These are phyloP conservation scores for Ophiostoma sp. DNA, from an alignment of 2,329 filamentous ascomycete genomes.

Conservation along the genomic window DNA sequence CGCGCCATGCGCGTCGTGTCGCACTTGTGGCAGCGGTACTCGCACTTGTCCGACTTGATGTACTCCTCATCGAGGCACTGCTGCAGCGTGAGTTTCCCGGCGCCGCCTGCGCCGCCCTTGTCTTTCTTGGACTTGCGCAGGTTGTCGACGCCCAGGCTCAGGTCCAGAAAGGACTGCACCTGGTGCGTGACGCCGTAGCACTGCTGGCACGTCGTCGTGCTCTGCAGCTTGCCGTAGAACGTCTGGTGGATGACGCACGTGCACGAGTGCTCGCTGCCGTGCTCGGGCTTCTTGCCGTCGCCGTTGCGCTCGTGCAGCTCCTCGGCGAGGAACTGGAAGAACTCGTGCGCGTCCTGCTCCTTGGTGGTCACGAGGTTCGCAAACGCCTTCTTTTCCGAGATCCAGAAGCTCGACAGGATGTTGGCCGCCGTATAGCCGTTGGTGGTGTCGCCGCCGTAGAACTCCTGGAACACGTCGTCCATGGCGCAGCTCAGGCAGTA, in stretches of 20 bases:
- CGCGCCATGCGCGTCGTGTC: constrained; percentile 70
- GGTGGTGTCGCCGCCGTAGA: constrained; percentile 67
- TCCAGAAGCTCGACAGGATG: constrained; percentile 85
- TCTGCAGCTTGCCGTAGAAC: constrained; percentile 87
- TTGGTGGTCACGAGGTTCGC: constrained; percentile 81
- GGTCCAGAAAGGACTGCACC: constrained; percentile 83
- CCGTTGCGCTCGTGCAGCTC: constrained; percentile 80
- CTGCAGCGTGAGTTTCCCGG: constrained; percentile 56
- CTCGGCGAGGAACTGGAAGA: constrained; percentile 91
- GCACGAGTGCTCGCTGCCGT: constrained; percentile 60
- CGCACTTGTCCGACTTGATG: constrained; percentile 78
- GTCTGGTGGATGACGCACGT: constrained; percentile 90
- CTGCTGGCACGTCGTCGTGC: constrained; percentile 82
- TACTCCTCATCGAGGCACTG: constrained; percentile 82
- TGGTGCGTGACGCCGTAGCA: constrained; percentile 78
- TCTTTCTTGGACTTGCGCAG: constrained; percentile 51
- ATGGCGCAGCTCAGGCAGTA: constrained; percentile 65
- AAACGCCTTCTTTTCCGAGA: constrained; percentile 67
- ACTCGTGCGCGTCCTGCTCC: constrained; percentile 95
- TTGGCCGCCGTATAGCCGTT: constrained; percentile 88
- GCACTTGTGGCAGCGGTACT: constrained; percentile 82
- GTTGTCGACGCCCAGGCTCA: constrained; percentile 75
- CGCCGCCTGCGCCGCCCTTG: background rate
- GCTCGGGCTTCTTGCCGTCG: constrained; percentile 58
- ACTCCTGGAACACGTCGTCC: constrained; percentile 69